Base-by-base conservation (phyloP, 2,329 filamentous ascomycete genomes). In the Penicillium glabrum region DNA sequence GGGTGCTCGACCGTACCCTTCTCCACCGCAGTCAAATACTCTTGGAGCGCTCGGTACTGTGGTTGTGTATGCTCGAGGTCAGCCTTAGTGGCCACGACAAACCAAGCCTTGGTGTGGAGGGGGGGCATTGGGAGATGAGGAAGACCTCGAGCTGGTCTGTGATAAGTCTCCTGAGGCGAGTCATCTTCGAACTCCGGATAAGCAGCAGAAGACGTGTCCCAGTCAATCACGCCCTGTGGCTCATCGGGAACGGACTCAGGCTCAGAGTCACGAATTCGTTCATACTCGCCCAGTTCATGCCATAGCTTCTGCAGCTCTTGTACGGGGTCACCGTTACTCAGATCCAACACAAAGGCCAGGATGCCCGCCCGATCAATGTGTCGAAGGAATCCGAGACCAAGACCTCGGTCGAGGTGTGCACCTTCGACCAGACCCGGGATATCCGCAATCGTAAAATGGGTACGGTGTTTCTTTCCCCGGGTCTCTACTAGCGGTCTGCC, bases 71-170 rank as follows among this genome's bases (percentile, higher is more conserved):
- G 83, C 3, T 87, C 85, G 53, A 96, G 72, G 72, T 98, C 93
- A 1, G 91, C 93, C 76, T 98, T 98, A 21, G 93, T 97, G 1
- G 91, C 93, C 44, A 97, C 87, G 5, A 97, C 93, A 68, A 96
- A 95, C 95, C 95, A 99, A 1, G 95, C 93, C 77, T 99, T 99
- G 33, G 85, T 85, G n/a, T 90, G 89, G 63, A 98, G 96, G 41
- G 89, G 86, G n/a, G 90, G 81, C 11, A 83, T 76, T 24, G 75
- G 73, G 33, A 83, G 72, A 24, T 76, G 80, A 41, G 78, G 80
- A 21, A 85, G 73, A 35, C 60, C 55, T 9, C 60, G 52, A 31
- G 56, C 51, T 1, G 61, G 56, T 13, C 59, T 61, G 58, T 61
- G 56, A 19, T 60, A 45, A 33, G 59, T 7, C 23, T 57, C 51